These are phyloP conservation scores for Vanrija pseudolonga DNA, from an alignment of 1,284 basidiomycete species.

Conservation along the genomic window DNA sequence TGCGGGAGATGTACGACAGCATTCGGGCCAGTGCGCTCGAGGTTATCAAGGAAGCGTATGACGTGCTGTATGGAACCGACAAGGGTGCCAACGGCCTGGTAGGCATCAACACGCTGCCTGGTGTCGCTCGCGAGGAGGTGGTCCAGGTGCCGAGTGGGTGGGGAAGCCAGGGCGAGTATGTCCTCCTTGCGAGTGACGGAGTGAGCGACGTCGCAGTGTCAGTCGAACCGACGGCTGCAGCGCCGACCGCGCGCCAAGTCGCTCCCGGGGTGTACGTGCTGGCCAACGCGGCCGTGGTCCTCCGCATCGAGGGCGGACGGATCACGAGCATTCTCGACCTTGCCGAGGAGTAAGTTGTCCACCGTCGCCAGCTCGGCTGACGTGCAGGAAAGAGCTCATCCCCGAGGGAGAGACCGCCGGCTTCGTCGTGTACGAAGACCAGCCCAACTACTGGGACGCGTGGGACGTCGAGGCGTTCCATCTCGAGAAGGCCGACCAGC, in stretches of 20 bases:
- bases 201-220: no score
- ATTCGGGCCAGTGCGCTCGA: conserved; percentile 35
- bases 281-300: conserved; percentile 1
- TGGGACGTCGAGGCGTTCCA: conserved; percentile 88
- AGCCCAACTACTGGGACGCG: conserved; percentile 50
- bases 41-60: background rate
- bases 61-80: background rate
- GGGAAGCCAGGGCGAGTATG: no score
- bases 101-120: no score
- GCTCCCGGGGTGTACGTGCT: no score
- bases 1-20: conserved; percentile 55
- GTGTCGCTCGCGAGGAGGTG: no score
- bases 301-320: conserved; percentile 72
- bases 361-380: conserved; percentile 46
- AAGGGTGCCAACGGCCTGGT: no score
- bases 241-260: no score
- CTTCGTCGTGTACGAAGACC: conserved; percentile 75
- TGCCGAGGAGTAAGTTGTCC: conserved; percentile 66
- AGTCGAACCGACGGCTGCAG: background rate
- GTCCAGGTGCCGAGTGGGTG: no score
- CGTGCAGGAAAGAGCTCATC: conserved; percentile 49
- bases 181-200: no score
- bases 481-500: conserved; percentile 66
- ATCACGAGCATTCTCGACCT: conserved; percentile 75
- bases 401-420: conserved; percentile 62